Base-by-base conservation (phyloP, 1,139 yeast species). In the Pichia sp. region DNA sequence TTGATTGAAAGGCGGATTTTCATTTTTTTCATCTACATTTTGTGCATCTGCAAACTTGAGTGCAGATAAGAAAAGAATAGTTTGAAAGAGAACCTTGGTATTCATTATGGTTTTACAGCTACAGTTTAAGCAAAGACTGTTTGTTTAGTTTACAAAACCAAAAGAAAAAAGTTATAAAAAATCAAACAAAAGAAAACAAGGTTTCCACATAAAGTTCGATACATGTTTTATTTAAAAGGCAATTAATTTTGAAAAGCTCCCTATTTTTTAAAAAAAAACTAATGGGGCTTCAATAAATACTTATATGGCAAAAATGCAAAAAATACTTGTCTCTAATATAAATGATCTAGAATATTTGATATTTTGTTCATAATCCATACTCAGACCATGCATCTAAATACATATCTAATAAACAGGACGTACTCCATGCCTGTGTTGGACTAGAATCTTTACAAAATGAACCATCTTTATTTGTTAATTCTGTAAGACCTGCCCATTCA, bases 351-450 rank as follows among this genome's bases (percentile, higher is more conserved):
- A 30, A 16, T 12, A 30, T 15, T n/a, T n/a, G n/a, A n/a, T n/a
- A n/a, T n/a, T n/a, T n/a, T n/a, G 3, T 2, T 23, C 38, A 44
- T 20, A 27, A 4, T 7, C 47, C 40, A 34, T 40, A 44, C 27
- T 49, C 50, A 16, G 43, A 20, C 53, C 53, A 50, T 1, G 43
- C 48, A 60, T 88, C 96, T 55, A 75, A 74, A 65, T 82, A 85
- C 50, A 92, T 68, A 63, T 92, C 97, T 45, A 92, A 68, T 52
- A 92, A 68, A 59, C 96, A 86, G 4, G 94, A 84, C 0, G 89
- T 70, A 62, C 95, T 85, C 98, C 98, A 92, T 0, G 97, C 97
- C 65, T 92, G 98, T 0, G 97, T 82, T 4, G 97, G 96, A 56
- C 95, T 85, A 2, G 96, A 86, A 64, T 92, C 98, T 16, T 66